These are phyloP conservation scores for Phaeotremella skinneri DNA, from an alignment of 768 basidiomycete species.

Conservation along the genomic window DNA sequence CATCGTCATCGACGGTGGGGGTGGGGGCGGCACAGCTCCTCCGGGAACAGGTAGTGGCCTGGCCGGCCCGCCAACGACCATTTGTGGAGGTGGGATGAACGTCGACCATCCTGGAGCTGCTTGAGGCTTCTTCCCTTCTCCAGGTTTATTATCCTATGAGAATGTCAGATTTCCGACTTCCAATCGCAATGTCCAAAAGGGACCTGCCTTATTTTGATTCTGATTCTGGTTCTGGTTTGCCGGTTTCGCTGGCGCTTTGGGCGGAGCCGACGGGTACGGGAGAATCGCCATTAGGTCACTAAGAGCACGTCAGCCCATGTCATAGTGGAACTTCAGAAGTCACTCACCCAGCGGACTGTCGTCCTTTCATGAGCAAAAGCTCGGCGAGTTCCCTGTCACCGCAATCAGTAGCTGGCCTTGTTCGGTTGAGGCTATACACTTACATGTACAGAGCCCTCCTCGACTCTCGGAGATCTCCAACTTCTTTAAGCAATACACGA, in stretches of 20 bases:
- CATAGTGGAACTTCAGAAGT: neutral
- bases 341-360: constrained; percentile 49
- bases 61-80: constrained; percentile 27
- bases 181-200: neutral
- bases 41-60: constrained; percentile 36
- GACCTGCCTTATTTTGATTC: constrained; percentile 8
- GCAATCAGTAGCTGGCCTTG: neutral
- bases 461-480: constrained; percentile 48
- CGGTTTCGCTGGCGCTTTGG: constrained; percentile 29
- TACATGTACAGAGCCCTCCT: constrained; percentile 50
- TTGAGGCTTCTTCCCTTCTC: constrained; percentile 22
- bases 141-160: neutral
- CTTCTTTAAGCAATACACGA: constrained; percentile 47
- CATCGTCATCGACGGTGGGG: constrained; percentile 24
- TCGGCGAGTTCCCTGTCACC: constrained; percentile 46
- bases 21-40: constrained; percentile 13
- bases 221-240: constrained; percentile 21
- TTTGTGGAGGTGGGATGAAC: constrained; percentile 23
- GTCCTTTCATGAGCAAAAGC: constrained; percentile 48
- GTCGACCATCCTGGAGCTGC: constrained; percentile 39
- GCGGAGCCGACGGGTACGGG: constrained; percentile 38
- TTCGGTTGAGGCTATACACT: constrained; percentile 12
- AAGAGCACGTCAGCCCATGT: neutral
- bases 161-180: neutral
- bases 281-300: constrained; percentile 47